phyloP scores from a whole-genome alignment of 805 yeast genomes.

The Hanseniaspora vineae region DNA sequence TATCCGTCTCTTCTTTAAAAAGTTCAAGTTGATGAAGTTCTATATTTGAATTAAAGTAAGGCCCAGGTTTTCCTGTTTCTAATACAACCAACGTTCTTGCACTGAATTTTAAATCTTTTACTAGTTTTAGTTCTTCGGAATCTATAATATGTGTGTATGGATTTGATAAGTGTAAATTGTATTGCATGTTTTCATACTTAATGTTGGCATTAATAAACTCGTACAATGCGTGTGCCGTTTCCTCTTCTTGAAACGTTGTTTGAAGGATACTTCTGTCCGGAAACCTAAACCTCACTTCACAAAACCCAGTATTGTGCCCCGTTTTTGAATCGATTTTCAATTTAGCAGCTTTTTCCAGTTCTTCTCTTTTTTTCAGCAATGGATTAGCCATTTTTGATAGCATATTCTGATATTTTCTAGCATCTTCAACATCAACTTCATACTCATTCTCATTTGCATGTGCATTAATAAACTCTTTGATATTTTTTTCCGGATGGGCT shows the following conservation, averaged over 20 bases:
- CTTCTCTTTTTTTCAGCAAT: conserved; percentile 23
- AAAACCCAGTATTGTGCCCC: conserved; percentile 14
- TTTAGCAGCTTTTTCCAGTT: conserved; percentile 22
- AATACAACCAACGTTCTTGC: conserved; percentile 33
- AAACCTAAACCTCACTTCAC: conserved; percentile 38
- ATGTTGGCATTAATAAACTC: conserved; percentile 18
- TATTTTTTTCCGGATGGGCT: conserved; percentile 2
- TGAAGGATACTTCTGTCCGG: conserved; percentile 46
- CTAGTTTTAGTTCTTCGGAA: conserved; percentile 21
- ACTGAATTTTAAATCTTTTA: conserved; percentile 30
- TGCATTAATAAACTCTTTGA: conserved; percentile 1
- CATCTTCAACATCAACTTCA: conserved; percentile 40
- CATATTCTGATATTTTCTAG: conserved; percentile 38
- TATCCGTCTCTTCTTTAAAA: background rate
- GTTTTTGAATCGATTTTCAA: conserved; percentile 11
- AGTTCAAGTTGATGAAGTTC: background rate
- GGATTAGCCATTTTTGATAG: conserved; percentile 30
- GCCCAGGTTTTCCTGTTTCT: conserved; percentile 15
- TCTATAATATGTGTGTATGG: conserved; percentile 29
- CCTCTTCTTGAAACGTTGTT: conserved; percentile 32
- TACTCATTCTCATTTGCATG: conserved; percentile 26
- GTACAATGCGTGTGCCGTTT: conserved; percentile 26
- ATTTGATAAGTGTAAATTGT: conserved; percentile 33
- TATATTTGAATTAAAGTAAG: conserved; percentile 15
- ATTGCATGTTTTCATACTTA: conserved; percentile 18